Evolutionary conservation across 2,329 filamentous ascomycete species (phyloP).

Genomic region (Biscogniauxia marginata): DNA sequence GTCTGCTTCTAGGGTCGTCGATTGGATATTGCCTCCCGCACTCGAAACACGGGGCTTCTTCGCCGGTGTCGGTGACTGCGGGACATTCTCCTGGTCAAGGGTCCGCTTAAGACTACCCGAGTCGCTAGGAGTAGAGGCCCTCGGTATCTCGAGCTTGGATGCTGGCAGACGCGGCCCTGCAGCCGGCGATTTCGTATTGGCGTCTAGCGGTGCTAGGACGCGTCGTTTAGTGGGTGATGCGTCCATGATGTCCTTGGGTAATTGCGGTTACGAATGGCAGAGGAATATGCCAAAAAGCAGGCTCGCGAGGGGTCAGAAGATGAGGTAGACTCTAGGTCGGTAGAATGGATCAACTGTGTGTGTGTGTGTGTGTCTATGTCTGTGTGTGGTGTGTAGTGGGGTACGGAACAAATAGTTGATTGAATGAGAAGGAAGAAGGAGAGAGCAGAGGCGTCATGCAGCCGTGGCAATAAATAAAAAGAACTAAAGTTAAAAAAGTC

Average conservation of each 20-base stretch:
- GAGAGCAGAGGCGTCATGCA: no score
- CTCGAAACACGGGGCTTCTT: constrained; percentile 24
- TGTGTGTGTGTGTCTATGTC: no score
- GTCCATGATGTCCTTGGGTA: constrained; percentile 21
- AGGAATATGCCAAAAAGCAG: no score
- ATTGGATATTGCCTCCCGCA: constrained; percentile 1
- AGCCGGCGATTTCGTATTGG: constrained; percentile 26
- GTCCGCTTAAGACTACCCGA: constrained; percentile 16
- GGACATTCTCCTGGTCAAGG: constrained; percentile 12
- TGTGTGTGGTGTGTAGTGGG: no score
- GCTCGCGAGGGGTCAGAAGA: no score
- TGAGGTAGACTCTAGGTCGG: no score
- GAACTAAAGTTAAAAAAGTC: no score
- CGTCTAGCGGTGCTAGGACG: constrained; percentile 28
- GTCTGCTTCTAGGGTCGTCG: neutral
- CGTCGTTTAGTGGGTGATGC: constrained; percentile 31
- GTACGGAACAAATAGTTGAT: no score
- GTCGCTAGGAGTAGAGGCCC: constrained; percentile 6
- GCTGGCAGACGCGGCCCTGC: constrained; percentile 8
- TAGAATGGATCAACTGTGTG: no score
- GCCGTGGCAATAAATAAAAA: no score
- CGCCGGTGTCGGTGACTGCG: constrained; percentile 6
- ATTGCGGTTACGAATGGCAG: no score
- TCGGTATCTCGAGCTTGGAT: constrained; percentile 16
- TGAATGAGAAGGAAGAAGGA: no score